phyloP scores from a whole-genome alignment of 1,139 yeast genomes.

The Taphrina pruni region DNA sequence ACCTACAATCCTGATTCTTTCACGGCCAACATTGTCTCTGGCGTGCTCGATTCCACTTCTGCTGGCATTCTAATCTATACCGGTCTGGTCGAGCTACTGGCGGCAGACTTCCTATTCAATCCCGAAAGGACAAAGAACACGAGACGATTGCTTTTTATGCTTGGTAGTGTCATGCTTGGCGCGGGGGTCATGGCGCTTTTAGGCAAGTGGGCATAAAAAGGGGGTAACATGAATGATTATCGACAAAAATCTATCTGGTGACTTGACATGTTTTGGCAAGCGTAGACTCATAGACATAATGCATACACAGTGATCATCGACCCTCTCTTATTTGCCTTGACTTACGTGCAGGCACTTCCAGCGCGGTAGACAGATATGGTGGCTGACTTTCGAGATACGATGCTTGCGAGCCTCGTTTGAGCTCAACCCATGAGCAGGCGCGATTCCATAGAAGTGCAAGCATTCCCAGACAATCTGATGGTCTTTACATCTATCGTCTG shows the following conservation, averaged over 20 bases:
- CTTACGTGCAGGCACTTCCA: too few species aligned
- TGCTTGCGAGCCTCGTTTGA: neutral
- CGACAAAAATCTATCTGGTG: neutral
- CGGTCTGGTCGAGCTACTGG: slow-evolving; percentile 82
- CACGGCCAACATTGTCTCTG: slow-evolving; percentile 68
- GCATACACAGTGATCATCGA: neutral
- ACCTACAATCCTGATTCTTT: slow-evolving; percentile 63
- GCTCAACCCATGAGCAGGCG: neutral
- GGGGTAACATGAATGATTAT: neutral
- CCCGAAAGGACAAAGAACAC: slow-evolving; percentile 56
- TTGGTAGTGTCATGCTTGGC: slow-evolving; percentile 58
- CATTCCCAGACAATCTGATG: too few species aligned
- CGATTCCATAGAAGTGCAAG: too few species aligned
- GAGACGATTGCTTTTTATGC: slow-evolving; percentile 50
- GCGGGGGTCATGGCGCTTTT: slow-evolving; percentile 82
- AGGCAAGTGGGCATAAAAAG: slow-evolving; percentile 78
- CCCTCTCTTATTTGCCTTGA: too few species aligned
- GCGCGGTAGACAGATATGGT: neutral
- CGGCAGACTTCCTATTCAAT: slow-evolving; percentile 77
- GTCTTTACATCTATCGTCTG: too few species aligned
- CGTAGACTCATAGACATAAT: neutral
- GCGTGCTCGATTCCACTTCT: slow-evolving; percentile 82
- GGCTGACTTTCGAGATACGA: neutral
- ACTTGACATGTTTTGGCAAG: slow-evolving; percentile 4
- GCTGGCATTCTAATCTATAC: slow-evolving; percentile 83